These are phyloP conservation scores for Climacium dendroides DNA, from an alignment of 225 moss, liverwort and hornwort genomes.

Conservation along the genomic window DNA sequence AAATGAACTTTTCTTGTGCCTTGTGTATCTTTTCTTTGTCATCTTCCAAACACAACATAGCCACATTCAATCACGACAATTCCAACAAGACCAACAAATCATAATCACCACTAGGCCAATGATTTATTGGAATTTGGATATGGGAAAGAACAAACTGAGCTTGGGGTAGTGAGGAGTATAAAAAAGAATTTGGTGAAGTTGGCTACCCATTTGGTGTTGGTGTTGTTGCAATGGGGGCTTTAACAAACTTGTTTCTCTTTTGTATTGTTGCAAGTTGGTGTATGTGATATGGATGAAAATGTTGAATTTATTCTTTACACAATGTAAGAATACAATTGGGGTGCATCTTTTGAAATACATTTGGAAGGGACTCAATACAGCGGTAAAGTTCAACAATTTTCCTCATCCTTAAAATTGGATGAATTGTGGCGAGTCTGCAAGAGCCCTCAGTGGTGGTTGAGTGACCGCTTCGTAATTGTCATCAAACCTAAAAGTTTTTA, in stretches of 20 bases:
- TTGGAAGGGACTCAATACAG: neutral
- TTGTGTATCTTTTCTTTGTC: too few species aligned
- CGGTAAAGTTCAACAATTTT: neutral
- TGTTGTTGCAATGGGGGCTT: accelerated
- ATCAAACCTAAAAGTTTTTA: too few species aligned
- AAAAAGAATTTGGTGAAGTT: neutral
- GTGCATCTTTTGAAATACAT: neutral
- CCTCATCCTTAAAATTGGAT: neutral
- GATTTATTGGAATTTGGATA: neutral
- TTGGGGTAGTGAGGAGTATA: accelerated
- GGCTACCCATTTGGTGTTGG: neutral
- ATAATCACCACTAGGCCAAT: neutral
- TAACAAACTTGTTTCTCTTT: accelerated
- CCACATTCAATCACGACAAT: neutral
- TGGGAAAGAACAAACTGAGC: accelerated
- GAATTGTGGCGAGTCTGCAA: accelerated
- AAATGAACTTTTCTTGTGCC: too few species aligned
- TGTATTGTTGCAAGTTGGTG: accelerated
- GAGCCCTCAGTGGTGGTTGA: neutral
- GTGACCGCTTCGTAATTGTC: neutral
- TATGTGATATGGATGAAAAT: accelerated
- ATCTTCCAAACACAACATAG: neutral
- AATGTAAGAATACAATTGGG: neutral
- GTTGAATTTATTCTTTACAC: too few species aligned
- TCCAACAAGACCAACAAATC: neutral